These are phyloP conservation scores for Ophiostoma ulmi DNA, from an alignment of 2,329 filamentous ascomycete species.

Conservation along the genomic window DNA sequence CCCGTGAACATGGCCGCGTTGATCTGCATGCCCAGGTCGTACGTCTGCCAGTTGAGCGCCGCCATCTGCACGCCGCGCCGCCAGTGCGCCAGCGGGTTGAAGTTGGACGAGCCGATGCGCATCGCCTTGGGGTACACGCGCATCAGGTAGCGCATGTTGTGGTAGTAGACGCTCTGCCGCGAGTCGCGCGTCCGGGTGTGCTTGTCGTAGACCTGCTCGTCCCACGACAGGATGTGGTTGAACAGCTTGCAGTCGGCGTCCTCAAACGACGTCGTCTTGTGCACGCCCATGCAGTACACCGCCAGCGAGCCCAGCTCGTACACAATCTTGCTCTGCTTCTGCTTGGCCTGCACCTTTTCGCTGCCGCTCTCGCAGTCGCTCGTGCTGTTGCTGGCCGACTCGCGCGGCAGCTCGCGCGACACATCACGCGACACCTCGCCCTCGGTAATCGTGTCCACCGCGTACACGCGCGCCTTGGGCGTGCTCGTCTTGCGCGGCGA, in stretches of 20 bases:
- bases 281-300: conserved; percentile 64
- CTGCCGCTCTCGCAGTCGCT: conserved; percentile 73
- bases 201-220: conserved; percentile 80
- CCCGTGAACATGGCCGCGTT: conserved; percentile 98
- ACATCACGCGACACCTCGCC: conserved; percentile 42
- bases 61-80: conserved; percentile 95
- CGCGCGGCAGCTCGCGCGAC: conserved; percentile 34
- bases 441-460: conserved; percentile 54
- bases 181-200: conserved; percentile 70
- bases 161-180: conserved; percentile 74
- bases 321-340: conserved; percentile 76
- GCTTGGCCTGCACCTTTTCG: conserved; percentile 52
- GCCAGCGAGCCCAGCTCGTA: conserved; percentile 78
- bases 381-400: conserved; percentile 53
- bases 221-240: conserved; percentile 95
- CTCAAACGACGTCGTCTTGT: conserved; percentile 76
- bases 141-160: conserved; percentile 90
- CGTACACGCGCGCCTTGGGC: conserved; percentile 52
- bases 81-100: conserved; percentile 91
- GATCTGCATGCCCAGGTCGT: conserved; percentile 89
- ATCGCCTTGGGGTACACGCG: conserved; percentile 84
- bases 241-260: conserved; percentile 72
- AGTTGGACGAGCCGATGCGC: conserved; percentile 84
- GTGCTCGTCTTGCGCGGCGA: conserved; percentile 39
- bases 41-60: conserved; percentile 97